Conservation (phyloP, 2,329 filamentous ascomycete species). For the Aureobasidium sp. region DNA sequence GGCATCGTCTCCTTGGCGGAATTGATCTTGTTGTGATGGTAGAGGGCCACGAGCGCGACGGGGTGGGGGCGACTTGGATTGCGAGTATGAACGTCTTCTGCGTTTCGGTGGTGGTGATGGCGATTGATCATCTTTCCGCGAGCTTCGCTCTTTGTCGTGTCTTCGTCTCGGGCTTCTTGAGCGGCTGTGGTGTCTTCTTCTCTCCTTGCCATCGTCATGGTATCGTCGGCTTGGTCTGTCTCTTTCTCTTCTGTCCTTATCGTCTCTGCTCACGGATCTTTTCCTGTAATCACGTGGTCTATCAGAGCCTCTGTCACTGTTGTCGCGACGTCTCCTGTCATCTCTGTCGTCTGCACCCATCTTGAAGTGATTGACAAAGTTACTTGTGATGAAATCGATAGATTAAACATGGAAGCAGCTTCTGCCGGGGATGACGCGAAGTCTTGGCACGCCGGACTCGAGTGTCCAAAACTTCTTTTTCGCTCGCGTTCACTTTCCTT, state of each 20-base stretch:
- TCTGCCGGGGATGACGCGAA: constrained; percentile 7
- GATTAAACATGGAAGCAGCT: background rate
- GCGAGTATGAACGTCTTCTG: constrained; percentile 27
- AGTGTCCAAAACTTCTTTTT: constrained; percentile 10
- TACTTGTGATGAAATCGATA: background rate
- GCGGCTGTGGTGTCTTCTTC: constrained; percentile 13
- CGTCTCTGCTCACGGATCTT: constrained; percentile 8
- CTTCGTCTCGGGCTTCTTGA: constrained; percentile 17
- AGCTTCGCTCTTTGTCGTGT: constrained; percentile 16
- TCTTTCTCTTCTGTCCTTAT: constrained; percentile 15
- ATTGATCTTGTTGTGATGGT: constrained; percentile 53
- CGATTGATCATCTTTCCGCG: background rate
- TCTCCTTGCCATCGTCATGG: constrained; percentile 4
- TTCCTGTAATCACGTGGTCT: constrained; percentile 9
- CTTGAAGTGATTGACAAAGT: background rate
- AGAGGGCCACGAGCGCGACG: constrained; percentile 47
- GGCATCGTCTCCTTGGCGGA: constrained; percentile 31
- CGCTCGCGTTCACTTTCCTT: constrained; percentile 42
- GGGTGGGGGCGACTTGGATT: constrained; percentile 46
- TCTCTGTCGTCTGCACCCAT: constrained; percentile 14
- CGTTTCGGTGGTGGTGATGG: constrained; percentile 16
- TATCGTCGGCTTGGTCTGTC: constrained; percentile 12
- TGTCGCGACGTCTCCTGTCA: background rate
- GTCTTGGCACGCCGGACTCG: constrained; percentile 6
- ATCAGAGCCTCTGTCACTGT: constrained; percentile 10